These are phyloP conservation scores for Penicillium arizonense DNA, from an alignment of 495 filamentous ascomycete genomes.

Conservation along the genomic window DNA sequence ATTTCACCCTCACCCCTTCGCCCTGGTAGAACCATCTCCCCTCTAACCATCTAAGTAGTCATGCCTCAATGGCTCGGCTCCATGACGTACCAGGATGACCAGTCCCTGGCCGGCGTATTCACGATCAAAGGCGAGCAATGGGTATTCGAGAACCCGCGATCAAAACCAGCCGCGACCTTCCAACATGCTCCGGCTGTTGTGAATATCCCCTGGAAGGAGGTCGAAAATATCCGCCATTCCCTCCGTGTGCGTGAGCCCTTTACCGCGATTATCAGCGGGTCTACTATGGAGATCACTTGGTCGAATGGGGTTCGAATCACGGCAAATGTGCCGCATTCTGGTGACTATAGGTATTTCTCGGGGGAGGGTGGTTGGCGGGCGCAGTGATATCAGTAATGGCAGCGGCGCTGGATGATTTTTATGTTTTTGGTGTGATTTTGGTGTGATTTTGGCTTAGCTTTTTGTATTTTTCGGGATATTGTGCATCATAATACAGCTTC, in stretches of 20 bases:
- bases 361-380: slow-evolving; percentile 5
- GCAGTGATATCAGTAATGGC: not conserved
- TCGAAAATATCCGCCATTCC: slow-evolving; percentile 1
- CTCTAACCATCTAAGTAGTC: not conserved
- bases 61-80: slow-evolving; percentile 8
- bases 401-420: too few relatives aligned
- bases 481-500: too few relatives aligned
- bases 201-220: slow-evolving; percentile 7
- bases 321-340: slow-evolving; percentile 7
- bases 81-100: not conserved
- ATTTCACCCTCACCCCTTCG: too few relatives aligned
- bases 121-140: slow-evolving; percentile 7
- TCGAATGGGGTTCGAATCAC: slow-evolving; percentile 8
- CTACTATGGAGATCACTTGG: slow-evolving; percentile 7
- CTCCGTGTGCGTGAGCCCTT: slow-evolving; percentile 1
- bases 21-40: not conserved
- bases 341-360: not conserved
- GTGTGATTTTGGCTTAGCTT: too few relatives aligned
- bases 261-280: slow-evolving; percentile 2
- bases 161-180: not conserved
- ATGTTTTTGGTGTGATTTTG: too few relatives aligned
- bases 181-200: slow-evolving; percentile 6
- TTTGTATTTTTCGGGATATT: too few relatives aligned
- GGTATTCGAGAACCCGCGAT: slow-evolving; percentile 5
- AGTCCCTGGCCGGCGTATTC: slow-evolving; percentile 6